Evolutionary conservation across 2,329 filamentous ascomycete genomes (phyloP).

Genomic region (Xylariaceae sp.): DNA sequence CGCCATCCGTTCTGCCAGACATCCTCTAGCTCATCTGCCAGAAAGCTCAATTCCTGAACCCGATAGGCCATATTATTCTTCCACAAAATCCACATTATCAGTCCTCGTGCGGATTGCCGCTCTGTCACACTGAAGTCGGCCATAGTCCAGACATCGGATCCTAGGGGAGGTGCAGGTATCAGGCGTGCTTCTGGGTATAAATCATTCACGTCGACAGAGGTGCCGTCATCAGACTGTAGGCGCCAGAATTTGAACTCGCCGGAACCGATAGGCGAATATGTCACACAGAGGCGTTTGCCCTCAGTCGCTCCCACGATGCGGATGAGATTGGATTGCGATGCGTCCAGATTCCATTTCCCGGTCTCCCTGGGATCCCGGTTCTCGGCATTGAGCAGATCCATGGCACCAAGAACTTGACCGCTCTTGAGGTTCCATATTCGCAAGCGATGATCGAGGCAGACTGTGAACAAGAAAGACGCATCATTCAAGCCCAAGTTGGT

Average conservation of each 20-base stretch:
- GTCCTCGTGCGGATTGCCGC: conserved; percentile 49
- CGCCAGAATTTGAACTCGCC: conserved; percentile 95
- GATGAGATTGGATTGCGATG: conserved; percentile 72
- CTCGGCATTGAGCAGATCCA: conserved; percentile 70
- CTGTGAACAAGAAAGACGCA: conserved; percentile 62
- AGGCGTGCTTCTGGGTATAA: conserved; percentile 61
- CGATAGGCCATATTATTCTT: conserved; percentile 79
- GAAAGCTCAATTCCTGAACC: conserved; percentile 69
- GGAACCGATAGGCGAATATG: conserved; percentile 81
- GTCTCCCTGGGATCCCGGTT: conserved; percentile 62
- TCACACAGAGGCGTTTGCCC: conserved; percentile 60
- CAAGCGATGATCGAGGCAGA: conserved; percentile 84
- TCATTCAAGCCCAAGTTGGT: conserved; percentile 46
- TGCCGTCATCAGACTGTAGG: conserved; percentile 60
- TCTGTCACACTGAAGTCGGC: conserved; percentile 68
- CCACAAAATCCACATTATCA: conserved; percentile 69
- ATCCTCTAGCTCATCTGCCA: conserved; percentile 56
- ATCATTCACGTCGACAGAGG: conserved; percentile 64
- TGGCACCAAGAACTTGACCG: conserved; percentile 70
- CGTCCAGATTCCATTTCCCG: conserved; percentile 72
- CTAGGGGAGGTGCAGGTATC: conserved; percentile 65
- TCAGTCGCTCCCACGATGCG: conserved; percentile 60
- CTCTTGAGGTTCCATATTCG: conserved; percentile 86
- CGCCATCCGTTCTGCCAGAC: conserved; percentile 69
- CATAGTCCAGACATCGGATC: conserved; percentile 73